These are phyloP conservation scores for Alternaria arborescens DNA, from an alignment of 2,329 filamentous ascomycete genomes.

Conservation along the genomic window DNA sequence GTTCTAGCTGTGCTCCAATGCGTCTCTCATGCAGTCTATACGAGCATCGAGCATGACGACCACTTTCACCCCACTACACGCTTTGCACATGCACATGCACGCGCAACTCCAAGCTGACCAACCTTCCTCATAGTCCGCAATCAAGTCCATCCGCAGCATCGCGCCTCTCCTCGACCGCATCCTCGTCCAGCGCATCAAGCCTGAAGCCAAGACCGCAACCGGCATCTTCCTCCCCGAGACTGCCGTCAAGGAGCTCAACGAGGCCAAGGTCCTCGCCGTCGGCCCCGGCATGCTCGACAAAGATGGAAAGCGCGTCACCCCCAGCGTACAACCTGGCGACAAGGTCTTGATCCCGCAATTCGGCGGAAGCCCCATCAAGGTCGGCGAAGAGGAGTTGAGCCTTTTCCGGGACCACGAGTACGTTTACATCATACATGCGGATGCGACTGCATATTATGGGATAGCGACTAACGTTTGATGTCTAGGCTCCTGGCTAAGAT, in stretches of 20 bases:
- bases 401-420: slow-evolving; percentile 99
- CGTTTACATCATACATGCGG: slow-evolving; percentile 54
- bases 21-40: background rate
- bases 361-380: slow-evolving; percentile 93
- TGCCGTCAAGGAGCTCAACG: slow-evolving; percentile 97
- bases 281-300: slow-evolving; percentile 88
- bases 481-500: slow-evolving; percentile 97
- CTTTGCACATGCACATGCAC: background rate
- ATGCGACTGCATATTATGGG: background rate
- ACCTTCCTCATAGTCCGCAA: slow-evolving; percentile 58
- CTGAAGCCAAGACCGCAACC: slow-evolving; percentile 92
- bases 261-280: slow-evolving; percentile 94
- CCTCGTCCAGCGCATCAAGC: slow-evolving; percentile 96
- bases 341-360: slow-evolving; percentile 95
- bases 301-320: slow-evolving; percentile 85
- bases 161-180: slow-evolving; percentile 97
- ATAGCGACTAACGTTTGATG: slow-evolving; percentile 16
- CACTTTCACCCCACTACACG: slow-evolving; percentile 1
- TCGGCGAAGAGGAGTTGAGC: slow-evolving; percentile 94
- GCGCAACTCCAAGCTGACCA: slow-evolving; percentile 10
- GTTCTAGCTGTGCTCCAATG: background rate
- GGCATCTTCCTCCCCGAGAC: slow-evolving; percentile 98
- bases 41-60: background rate
- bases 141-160: slow-evolving; percentile 95
- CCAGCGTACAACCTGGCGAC: slow-evolving; percentile 85